Base-by-base conservation (phyloP, 2,329 filamentous ascomycete species). In the Ophiostoma tasmaniense region DNA sequence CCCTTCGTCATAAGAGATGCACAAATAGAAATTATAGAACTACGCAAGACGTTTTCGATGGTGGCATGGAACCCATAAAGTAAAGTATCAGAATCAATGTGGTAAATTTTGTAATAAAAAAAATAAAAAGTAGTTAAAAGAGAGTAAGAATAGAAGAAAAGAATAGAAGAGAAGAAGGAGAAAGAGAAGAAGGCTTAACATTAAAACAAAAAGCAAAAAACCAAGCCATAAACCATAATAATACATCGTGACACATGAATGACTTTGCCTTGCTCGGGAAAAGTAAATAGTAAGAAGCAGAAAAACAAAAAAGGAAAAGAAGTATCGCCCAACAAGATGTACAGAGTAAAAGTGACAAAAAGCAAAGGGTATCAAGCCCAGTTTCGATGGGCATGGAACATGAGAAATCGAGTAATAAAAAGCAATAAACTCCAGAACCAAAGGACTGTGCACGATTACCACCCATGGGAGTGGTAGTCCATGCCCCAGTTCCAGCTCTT, bases 391-490 rank as follows among this genome's bases (percentile, higher is more conserved):
- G 50, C 10, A 25, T 25, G 22, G 50, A 25, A 55, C 45, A 22
- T 22, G 45, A 55, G n/a, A 59, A 17, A 42, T 6, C 17, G 17
- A 42, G 39, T 5, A 8, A 37, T 37, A 65, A 17, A 42, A 50
- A 22, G 35, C n/a, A 45, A 45, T 14, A 62, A 55, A 37, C 28
- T 45, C 7, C 61, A 25, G 22, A 25, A 8, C 50, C n/a, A 11
- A 25, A 25, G 5, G 50, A 61, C 42, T 22, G 59, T 25, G 4
- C 5, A 13, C 11, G 2, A 66, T n/a, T 59, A 72, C 71, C 71
- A 72, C 5, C 71, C 71, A n/a, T 68, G 67, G 20, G 52, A 45
- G 66, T 72, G 67, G 67, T 71, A 71, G 45, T 69, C 67, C 22
- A 37, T 37, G 33, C 20, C 66, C 50, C 35, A 70, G 64, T 45